These are phyloP conservation scores for Mesembryanthemum crystallinum DNA, from an alignment of 148 eudicot species.

Conservation along the genomic window DNA sequence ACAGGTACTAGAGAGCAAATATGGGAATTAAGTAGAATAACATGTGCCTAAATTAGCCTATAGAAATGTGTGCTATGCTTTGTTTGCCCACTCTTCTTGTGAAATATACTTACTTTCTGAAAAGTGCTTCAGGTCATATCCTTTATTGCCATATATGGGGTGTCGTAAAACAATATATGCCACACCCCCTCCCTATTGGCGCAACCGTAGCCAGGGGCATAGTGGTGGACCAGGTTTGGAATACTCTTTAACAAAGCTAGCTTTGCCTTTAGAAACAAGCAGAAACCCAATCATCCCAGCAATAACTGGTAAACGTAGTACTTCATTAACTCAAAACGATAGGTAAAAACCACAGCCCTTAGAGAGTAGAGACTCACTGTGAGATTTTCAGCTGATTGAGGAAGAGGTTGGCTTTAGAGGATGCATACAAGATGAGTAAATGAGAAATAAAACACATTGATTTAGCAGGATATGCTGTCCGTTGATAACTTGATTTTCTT, in stretches of 20 bases:
- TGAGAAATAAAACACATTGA: background rate
- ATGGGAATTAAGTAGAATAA: background rate
- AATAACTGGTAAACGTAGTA: background rate
- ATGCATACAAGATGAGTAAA: background rate
- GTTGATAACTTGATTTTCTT: background rate
- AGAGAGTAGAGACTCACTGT: background rate
- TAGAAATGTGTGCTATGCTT: background rate
- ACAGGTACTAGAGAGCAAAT: background rate
- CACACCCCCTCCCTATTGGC: background rate
- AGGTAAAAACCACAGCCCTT: background rate
- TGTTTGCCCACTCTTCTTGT: background rate
- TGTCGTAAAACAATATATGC: background rate
- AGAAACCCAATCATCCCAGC: background rate
- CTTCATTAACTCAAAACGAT: background rate
- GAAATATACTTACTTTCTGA: background rate
- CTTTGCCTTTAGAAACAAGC: background rate
- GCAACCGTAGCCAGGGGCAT: background rate
- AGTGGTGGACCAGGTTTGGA: background rate
- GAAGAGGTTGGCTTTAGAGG: background rate
- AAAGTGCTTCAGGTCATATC: conserved; percentile 3
- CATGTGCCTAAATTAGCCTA: background rate
- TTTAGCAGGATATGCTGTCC: background rate
- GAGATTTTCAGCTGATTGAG: background rate
- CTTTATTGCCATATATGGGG: background rate
- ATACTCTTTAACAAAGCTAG: background rate